phyloP scores from a whole-genome alignment of 2,329 filamentous ascomycete species.

The Botrytis deweyae region DNA sequence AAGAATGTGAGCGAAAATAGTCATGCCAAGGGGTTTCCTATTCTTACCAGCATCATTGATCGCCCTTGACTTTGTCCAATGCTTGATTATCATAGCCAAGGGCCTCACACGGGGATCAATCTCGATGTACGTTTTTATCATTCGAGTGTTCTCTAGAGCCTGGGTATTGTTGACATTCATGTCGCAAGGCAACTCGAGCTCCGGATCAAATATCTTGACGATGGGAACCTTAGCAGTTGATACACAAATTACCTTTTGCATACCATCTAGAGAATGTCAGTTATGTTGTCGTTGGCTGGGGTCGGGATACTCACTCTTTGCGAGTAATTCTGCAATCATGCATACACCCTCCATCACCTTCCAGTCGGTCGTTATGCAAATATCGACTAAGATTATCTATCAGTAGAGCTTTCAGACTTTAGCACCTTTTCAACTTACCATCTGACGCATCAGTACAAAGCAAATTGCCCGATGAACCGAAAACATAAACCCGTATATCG shows the following conservation, averaged over 20 bases:
- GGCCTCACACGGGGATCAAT: slow-evolving; percentile 88
- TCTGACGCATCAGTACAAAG: slow-evolving; percentile 95
- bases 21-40: slow-evolving; percentile 41
- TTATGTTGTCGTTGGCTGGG: slow-evolving; percentile 21
- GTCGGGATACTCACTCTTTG: slow-evolving; percentile 64
- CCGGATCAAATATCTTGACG: slow-evolving; percentile 97
- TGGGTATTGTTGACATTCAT: slow-evolving; percentile 99
- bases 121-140: slow-evolving; percentile 96
- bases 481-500: slow-evolving; percentile 86
- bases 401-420: slow-evolving; percentile 19
- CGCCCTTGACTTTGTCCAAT: slow-evolving; percentile 92
- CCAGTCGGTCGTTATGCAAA: slow-evolving; percentile 92
- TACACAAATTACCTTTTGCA: slow-evolving; percentile 95
- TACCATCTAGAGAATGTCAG: slow-evolving; percentile 68
- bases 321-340: slow-evolving; percentile 81
- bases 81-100: slow-evolving; percentile 93
- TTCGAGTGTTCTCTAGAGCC: slow-evolving; percentile 91
- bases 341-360: slow-evolving; percentile 88
- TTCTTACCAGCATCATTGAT: slow-evolving; percentile 91
- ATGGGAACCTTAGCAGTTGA: slow-evolving; percentile 95
- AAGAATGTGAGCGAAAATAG: slow-evolving; percentile 26
- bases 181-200: slow-evolving; percentile 84
- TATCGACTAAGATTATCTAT: slow-evolving; percentile 66
- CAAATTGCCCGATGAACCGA: slow-evolving; percentile 96
- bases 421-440: slow-evolving; percentile 56